Evolutionary conservation across 805 yeast genomes (phyloP), one percentile per base, ranked within the genome.

Genomic region (Kuraishia ogatae): DNA sequence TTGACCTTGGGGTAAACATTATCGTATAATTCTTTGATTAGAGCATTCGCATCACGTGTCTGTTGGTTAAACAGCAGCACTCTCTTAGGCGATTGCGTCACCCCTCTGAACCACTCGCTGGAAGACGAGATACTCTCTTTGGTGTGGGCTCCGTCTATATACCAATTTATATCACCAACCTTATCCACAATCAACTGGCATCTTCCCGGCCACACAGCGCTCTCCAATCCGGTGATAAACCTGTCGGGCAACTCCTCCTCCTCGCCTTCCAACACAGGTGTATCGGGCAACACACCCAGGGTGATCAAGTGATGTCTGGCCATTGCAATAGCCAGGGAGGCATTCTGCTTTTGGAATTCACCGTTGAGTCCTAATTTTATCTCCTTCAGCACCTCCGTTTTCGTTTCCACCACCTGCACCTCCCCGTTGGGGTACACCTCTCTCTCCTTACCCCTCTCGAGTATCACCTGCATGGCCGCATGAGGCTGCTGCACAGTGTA

Each of bases 101-200:
- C 67, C 2, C 68, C 57, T 10, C 69, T 70, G 62, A 86, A 89
- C 99, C 99, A 94, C 10, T 70, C 71, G 0, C 93, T 78, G 0
- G 97, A 88, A n/a, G 84, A 96, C 29, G 76, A 75, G 23, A 96
- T 80, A 57, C 97, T 88, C 64, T 94, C 99, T 50, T 79, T 72
- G 0, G 99, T 94, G 63, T 94, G 99, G 0, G 99, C 98, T 20
- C 99, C 99, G 71, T 94, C 99, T 17, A 93, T 71, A 59, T 72
- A 84, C 96, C 97, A 94, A n/a, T 78, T 80, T 19, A 85, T 70
- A 2, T 70, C 66, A 1, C 66, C 72, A 23, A 73, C 71, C 24
- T 74, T 73, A 23, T 72, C 77, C 5, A 61, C 57, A 29, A 89
- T 69, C 1, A 82, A 76, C 71, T 96, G 97, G 62, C 98, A 93